Percentiles rank a stretch among this genome's conserved stretches.
phyloP scores from a whole-genome alignment of 2,329 filamentous ascomycete genomes.

The Apiospora malaysiana region DNA sequence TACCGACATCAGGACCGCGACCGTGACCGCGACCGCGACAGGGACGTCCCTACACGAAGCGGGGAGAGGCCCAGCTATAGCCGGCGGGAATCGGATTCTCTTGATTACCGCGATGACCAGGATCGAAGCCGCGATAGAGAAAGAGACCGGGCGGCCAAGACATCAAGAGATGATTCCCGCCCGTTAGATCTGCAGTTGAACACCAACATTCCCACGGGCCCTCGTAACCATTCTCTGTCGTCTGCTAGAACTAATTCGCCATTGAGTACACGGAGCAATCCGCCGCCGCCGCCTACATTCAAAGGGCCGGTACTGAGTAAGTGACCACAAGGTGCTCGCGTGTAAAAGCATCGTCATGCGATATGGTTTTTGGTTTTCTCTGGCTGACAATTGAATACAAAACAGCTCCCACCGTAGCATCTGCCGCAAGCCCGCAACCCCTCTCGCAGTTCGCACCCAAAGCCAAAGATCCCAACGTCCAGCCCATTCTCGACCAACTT shows the following conservation, averaged over 20 bases:
- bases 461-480: conserved; percentile 33
- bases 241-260: not conserved
- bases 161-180: not conserved
- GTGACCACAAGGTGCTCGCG: not conserved
- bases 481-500: conserved; percentile 31
- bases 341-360: not conserved
- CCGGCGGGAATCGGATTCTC: not conserved
- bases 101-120: conserved; percentile 1
- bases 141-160: not conserved
- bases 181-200: conserved; percentile 2
- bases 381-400: not conserved
- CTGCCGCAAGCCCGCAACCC: not conserved
- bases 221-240: not conserved
- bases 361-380: not conserved
- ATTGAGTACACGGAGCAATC: not conserved
- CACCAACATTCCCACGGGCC: conserved; percentile 7
- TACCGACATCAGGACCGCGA: conserved; percentile 3
- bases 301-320: not conserved
- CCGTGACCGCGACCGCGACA: conserved; percentile 4
- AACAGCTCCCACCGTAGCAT: not conserved
- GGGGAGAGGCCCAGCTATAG: not conserved
- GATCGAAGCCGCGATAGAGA: not conserved
- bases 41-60: not conserved
- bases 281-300: not conserved
- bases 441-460: not conserved